Evolutionary conservation across 2,329 filamentous ascomycete species (phyloP), one percentile per base, ranked within the genome.

Genomic region (Paecilomyces niveus): DNA sequence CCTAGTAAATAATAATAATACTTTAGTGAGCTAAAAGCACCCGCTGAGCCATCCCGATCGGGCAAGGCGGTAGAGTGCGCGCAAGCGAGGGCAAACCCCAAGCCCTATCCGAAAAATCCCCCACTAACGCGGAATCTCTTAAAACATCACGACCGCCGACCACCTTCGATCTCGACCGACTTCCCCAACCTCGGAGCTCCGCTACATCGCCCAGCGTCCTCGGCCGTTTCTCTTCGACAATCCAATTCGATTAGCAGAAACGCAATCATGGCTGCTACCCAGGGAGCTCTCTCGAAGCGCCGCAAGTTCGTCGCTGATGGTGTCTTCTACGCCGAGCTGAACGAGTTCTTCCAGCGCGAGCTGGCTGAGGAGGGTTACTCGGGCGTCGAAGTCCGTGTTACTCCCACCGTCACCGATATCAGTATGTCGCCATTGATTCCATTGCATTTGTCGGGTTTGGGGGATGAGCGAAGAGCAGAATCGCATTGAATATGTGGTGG

Each of bases 291-390:
- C 68, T 80, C 78, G 64, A 81, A 81, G 75, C 76, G 77, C 68
- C 73, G 78, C 68, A 78, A 93, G 88, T 93, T 92, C 84, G 89
- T 93, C 78, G 90, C 89, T 72, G 94, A 99, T 83, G 94, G 94
- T 88, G 94, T 99, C 77, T 99, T 99, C 90, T 99, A 97, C 83
- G 94, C 94, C 85, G 94, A 99, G 85, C 85, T 99, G 82, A 99
- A 99, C 89, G 94, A 99, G 85, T 99, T 99, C 89, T 99, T 99
- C 91, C 94, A 97, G 88, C 93, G 94, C 81, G 94, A 99, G 85
- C 86, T 99, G 79, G 94, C 94, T 78, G 94, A 99, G 88, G 95
- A 99, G 85, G 94, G 94, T 74, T 99, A 99, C 88, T 99, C 94
- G 59, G 94, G 94, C 80, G 94, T 99, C 80, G 95, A 99, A 85